A percentile compares a stretch with the other conserved stretches of the same genome.
These are phyloP conservation scores for Marchantia paleacea DNA, from an alignment of 225 moss, liverwort and hornwort species.

Conservation along the genomic window DNA sequence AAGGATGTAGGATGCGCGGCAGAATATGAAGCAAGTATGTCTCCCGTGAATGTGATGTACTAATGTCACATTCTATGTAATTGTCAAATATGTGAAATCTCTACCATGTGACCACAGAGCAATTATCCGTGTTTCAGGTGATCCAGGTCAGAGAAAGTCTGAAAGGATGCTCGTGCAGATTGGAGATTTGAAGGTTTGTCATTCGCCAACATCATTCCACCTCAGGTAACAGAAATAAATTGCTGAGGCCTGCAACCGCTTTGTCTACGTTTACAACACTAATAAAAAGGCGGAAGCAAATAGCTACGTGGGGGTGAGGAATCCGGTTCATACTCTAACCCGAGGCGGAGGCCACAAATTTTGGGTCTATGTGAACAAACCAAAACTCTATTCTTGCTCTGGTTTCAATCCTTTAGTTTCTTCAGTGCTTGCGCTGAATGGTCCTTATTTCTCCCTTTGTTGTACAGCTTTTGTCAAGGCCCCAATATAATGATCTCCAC, in stretches of 20 bases:
- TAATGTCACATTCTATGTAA: not conserved
- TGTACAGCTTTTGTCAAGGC: no score
- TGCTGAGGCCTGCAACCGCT: not conserved
- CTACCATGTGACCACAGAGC: no score
- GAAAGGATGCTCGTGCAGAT: conserved; percentile 29
- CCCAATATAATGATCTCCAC: not conserved
- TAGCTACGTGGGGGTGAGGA: not conserved
- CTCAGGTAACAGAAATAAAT: conserved; percentile 18
- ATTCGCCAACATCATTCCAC: conserved; percentile 40
- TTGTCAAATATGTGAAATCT: no score
- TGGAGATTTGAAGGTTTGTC: conserved; percentile 34
- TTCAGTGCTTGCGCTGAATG: no score
- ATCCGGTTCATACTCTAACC: not conserved
- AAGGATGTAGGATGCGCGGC: no score
- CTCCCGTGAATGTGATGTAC: not conserved
- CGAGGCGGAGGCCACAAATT: not conserved
- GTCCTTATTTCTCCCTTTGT: no score
- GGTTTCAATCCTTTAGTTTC: no score
- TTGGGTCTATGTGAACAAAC: no score
- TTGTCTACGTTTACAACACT: not conserved
- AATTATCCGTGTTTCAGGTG: conserved; percentile 10
- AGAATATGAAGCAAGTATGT: not conserved
- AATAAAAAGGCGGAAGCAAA: not conserved
- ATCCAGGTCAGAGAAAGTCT: conserved; percentile 5
- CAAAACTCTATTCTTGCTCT: no score